Percentiles rank a stretch among this genome's conserved stretches.
Conservation (phyloP, 2,329 filamentous ascomycete genomes). For the Purpureocillium lavendulum region DNA sequence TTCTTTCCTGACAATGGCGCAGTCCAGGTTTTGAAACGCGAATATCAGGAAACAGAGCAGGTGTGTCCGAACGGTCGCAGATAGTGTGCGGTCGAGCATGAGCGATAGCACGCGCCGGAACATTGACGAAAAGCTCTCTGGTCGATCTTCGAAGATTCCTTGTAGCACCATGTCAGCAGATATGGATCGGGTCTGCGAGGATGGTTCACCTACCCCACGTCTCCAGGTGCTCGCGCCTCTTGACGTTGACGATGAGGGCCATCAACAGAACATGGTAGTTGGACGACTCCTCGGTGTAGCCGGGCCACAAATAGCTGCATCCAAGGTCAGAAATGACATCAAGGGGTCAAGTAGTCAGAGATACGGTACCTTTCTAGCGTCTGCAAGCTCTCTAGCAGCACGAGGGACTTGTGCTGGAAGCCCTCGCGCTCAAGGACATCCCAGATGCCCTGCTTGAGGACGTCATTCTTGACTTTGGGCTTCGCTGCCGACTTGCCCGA, state of each 20-base stretch:
- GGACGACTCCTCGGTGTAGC: slow-evolving; percentile 78
- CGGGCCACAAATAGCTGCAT: slow-evolving; percentile 82
- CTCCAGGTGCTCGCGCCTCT: slow-evolving; percentile 76
- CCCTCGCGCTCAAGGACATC: slow-evolving; percentile 73
- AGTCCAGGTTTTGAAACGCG: slow-evolving; percentile 91
- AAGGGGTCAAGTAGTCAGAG: neutral
- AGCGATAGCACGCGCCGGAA: slow-evolving; percentile 87
- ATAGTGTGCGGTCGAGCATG: slow-evolving; percentile 63
- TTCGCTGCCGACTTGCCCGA: slow-evolving; percentile 50
- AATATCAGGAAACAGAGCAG: slow-evolving; percentile 85
- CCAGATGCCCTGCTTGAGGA: slow-evolving; percentile 85
- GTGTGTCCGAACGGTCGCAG: slow-evolving; percentile 62
- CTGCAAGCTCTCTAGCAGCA: slow-evolving; percentile 84
- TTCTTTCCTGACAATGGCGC: slow-evolving; percentile 82
- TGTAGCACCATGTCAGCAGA: slow-evolving; percentile 7
- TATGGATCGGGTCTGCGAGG: neutral
- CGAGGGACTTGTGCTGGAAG: slow-evolving; percentile 68
- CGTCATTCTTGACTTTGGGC: slow-evolving; percentile 70
- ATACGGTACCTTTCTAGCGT: slow-evolving; percentile 64
- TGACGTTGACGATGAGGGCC: slow-evolving; percentile 77
- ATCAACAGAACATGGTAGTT: slow-evolving; percentile 88
- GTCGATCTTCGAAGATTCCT: slow-evolving; percentile 69
- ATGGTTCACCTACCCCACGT: slow-evolving; percentile 61
- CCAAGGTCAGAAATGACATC: neutral
- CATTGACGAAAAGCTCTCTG: slow-evolving; percentile 76